Base-by-base conservation (phyloP, 2,329 filamentous ascomycete genomes). In the Aspergillus sp. region DNA sequence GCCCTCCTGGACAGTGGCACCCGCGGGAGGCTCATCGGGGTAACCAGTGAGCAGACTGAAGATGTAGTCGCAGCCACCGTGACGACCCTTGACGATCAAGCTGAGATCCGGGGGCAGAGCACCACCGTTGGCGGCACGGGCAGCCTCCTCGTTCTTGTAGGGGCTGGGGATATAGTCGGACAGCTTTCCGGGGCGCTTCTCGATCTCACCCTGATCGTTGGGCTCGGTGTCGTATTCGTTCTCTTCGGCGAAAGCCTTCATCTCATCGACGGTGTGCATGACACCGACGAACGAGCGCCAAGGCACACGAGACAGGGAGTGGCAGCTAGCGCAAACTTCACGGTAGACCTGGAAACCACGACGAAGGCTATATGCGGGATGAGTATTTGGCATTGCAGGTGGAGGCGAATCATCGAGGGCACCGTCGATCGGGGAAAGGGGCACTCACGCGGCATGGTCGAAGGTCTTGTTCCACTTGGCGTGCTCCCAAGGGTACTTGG, bases 321-420 rank as follows among this genome's bases (percentile, higher is more conserved):
- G 94, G 85, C 94, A 99, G 66, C 90, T 90, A 57, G 92, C 86
- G 83, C 94, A 99, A 70, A 99, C 94, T 80, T 99, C 94, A 65
- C 88, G 90, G 83, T 99, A 99, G 72, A 99, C 94, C 80, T 96
- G 92, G 86, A 97, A 99, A 78, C 94, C 94, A 81, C 94, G 92
- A 76, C 94, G 94, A 63, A 99, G 91, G 68, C 92, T 96, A 26
- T 32, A 52, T n/a, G 50, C 56, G 66, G 52, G 55, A 61, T 60
- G 32, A 60, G 57, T 55, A 52, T 13, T 42, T 13, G 40, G 40
- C 3, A 9, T 22, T 7, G 19, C 6, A 38, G 35, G 11, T 38
- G 35, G 35, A 38, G 16, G 35, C 14, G 35, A 17, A 17, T n/a
- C 14, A 38, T 11, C 14, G 35, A 30, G 26, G 8, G 10, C 6